Evolutionary conservation across 345 rosid species (phyloP), one percentile per base, ranked within the genome.

Genomic region (Streptanthus diversifolius): DNA sequence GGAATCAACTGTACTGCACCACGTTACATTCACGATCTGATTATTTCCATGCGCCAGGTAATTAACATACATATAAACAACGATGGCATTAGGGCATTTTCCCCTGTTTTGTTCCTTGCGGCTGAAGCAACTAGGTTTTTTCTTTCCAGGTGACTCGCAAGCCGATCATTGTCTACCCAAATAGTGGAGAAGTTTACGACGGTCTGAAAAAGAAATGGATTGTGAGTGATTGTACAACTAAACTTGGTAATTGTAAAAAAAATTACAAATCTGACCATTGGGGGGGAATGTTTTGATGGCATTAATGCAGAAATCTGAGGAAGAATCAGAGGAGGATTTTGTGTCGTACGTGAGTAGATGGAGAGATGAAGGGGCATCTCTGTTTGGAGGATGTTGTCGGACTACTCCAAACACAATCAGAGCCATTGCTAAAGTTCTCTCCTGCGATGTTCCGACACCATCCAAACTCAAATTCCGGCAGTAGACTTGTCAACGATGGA

Each of bases 1-100:
- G 98, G 98, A 70, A 83, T 93, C 77, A 93, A 93, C 64, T 93
- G 98, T 63, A 85, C 90, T 27, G 77, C 98, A 60, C 97, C 98
- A 44, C 75, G 97, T 64, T 85, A 58, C 60, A 86, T 93, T 73
- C 83, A 79, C 18, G 93, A 81, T 40, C 84, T 87, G 41, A 67
- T 90, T 32, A 79, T 79, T 45, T 84, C 89, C 4, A 73, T 90
- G 36, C 59, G 66, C 7, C 76, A 86, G 85, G 98, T 87, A 13
- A 63, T 22, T 37, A 4, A 30, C 41, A 56, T 61, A 41, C 22
- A 24, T 27, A 2, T 62, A 64, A 8, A 32, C 30, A 72, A 43
- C 5, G 15, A 15, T 11, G 37, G 4, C 3, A 43, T 54, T 63
- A 63, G 21, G 27, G 7, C 25, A n/a, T 18, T 5, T 11, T 33